Conservation (phyloP, 192 early-diverging fungal species). For the Diversispora epigaea region DNA sequence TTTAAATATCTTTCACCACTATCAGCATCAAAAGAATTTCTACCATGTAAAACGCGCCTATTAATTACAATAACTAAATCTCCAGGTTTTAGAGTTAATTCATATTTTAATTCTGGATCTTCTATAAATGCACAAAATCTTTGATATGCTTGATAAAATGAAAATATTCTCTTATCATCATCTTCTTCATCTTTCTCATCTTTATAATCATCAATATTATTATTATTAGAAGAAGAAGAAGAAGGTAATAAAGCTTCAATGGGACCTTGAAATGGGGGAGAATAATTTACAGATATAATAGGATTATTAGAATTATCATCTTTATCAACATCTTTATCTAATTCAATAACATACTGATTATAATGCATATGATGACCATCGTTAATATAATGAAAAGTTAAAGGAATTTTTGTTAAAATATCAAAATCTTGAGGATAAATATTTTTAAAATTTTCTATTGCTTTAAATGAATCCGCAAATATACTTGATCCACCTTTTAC, state of each 20-base stretch:
- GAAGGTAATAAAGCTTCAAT: slow-evolving; percentile 37
- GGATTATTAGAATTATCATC: too few relatives aligned
- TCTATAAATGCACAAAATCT: slow-evolving; percentile 61
- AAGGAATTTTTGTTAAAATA: slow-evolving; percentile 55
- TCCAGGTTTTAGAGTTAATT: slow-evolving; percentile 64
- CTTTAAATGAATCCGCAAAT: slow-evolving; percentile 73
- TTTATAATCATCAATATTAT: too few relatives aligned
- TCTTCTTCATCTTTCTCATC: too few relatives aligned
- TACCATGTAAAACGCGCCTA: slow-evolving; percentile 75
- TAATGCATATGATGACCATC: slow-evolving; percentile 73
- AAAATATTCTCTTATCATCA: too few relatives aligned
- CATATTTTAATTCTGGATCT: slow-evolving; percentile 52
- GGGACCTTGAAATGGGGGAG: slow-evolving; percentile 85
- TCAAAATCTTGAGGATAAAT: slow-evolving; percentile 60
- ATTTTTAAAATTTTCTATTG: slow-evolving; percentile 60
- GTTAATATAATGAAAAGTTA: slow-evolving; percentile 82
- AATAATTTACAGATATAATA: slow-evolving; percentile 64
- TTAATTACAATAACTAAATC: slow-evolving; percentile 79
- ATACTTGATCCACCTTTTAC: slow-evolving; percentile 72
- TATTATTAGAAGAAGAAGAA: too few relatives aligned
- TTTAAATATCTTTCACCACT: slow-evolving; percentile 75
- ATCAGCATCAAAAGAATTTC: slow-evolving; percentile 67
- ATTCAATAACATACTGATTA: slow-evolving; percentile 64
- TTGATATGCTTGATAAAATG: slow-evolving; percentile 67
- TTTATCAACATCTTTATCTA: slow-evolving; percentile 38